Conservation (phyloP, 2,329 filamentous ascomycete genomes). For the Periconia digitata region DNA sequence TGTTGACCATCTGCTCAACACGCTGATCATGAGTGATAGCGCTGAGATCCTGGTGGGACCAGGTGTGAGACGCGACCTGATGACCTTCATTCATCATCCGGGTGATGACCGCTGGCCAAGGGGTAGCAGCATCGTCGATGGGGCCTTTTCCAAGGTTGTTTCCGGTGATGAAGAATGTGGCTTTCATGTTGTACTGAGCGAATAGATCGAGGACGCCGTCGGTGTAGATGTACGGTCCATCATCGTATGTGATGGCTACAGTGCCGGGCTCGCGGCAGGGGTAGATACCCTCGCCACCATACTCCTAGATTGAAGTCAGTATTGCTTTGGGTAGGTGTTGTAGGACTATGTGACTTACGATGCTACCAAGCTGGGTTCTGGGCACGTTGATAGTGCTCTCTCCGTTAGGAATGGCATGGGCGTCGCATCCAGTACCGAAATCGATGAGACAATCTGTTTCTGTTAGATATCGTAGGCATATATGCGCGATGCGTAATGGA, state of each 20-base stretch:
- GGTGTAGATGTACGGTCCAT: slow-evolving; percentile 66
- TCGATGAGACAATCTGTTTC: slow-evolving; percentile 62
- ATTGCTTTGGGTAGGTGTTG: too few relatives aligned
- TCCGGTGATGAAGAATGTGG: slow-evolving; percentile 68
- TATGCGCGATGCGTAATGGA: too few relatives aligned
- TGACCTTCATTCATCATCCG: slow-evolving; percentile 59
- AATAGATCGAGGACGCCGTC: slow-evolving; percentile 62
- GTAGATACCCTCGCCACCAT: slow-evolving; percentile 61
- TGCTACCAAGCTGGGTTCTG: slow-evolving; percentile 55
- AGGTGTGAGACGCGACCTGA: slow-evolving; percentile 63
- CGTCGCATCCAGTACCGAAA: slow-evolving; percentile 62
- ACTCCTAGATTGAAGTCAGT: too few relatives aligned
- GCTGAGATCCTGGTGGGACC: slow-evolving; percentile 55
- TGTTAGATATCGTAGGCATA: too few relatives aligned
- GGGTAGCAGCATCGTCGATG: slow-evolving; percentile 54
- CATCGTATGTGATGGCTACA: slow-evolving; percentile 68
- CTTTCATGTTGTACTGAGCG: slow-evolving; percentile 60
- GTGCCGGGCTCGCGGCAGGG: slow-evolving; percentile 56
- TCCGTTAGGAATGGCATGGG: slow-evolving; percentile 57
- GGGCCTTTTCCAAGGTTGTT: slow-evolving; percentile 58
- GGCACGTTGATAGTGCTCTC: slow-evolving; percentile 54
- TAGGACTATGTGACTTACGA: too few relatives aligned
- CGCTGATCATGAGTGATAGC: slow-evolving; percentile 46
- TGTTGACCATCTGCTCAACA: slow-evolving; percentile 54
- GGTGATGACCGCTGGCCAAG: slow-evolving; percentile 55